These are phyloP conservation scores for Leucosporidium yakuticum DNA, from an alignment of 768 basidiomycete species.

Conservation along the genomic window DNA sequence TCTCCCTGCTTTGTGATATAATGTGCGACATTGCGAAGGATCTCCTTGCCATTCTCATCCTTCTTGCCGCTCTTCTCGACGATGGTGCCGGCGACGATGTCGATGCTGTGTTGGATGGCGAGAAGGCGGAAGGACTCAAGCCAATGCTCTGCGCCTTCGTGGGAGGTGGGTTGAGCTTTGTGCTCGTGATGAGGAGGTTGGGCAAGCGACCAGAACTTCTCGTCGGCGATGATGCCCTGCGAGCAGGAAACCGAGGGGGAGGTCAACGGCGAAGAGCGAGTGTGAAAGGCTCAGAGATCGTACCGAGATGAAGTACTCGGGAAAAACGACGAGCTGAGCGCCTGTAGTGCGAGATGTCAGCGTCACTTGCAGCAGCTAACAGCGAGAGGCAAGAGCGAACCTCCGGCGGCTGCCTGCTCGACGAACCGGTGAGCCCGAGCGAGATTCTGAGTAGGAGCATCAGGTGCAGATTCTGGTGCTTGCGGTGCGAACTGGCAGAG, in stretches of 20 bases:
- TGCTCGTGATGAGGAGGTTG: slow-evolving; percentile 10
- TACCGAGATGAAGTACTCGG: slow-evolving; percentile 27
- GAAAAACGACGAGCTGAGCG: slow-evolving; percentile 28
- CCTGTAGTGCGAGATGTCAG: neutral
- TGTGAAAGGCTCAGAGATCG: neutral
- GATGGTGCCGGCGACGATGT: slow-evolving; percentile 37
- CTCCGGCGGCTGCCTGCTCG: slow-evolving; percentile 4
- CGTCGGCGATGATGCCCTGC: slow-evolving; percentile 21
- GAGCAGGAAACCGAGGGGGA: neutral
- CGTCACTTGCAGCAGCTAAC: neutral
- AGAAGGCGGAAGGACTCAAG: slow-evolving; percentile 23
- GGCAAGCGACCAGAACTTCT: slow-evolving; percentile 19
- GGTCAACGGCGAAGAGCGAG: too few species aligned
- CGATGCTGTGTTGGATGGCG: slow-evolving; percentile 29
- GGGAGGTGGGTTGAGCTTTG: neutral
- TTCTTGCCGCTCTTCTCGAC: slow-evolving; percentile 31
- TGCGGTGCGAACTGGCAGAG: too few species aligned
- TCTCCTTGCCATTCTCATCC: slow-evolving; percentile 1
- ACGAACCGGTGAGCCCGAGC: slow-evolving; percentile 13
- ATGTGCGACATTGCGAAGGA: slow-evolving; percentile 33
- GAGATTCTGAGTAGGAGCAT: slow-evolving; percentile 8
- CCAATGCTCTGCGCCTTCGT: slow-evolving; percentile 21
- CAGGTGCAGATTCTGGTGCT: too few species aligned
- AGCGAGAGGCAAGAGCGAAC: neutral
- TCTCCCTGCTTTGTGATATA: slow-evolving; percentile 33